Percentiles rank a stretch among this genome's conserved stretches.
These are phyloP conservation scores for Podospora pseudocomata DNA, from an alignment of 495 filamentous ascomycete species.

Conservation along the genomic window DNA sequence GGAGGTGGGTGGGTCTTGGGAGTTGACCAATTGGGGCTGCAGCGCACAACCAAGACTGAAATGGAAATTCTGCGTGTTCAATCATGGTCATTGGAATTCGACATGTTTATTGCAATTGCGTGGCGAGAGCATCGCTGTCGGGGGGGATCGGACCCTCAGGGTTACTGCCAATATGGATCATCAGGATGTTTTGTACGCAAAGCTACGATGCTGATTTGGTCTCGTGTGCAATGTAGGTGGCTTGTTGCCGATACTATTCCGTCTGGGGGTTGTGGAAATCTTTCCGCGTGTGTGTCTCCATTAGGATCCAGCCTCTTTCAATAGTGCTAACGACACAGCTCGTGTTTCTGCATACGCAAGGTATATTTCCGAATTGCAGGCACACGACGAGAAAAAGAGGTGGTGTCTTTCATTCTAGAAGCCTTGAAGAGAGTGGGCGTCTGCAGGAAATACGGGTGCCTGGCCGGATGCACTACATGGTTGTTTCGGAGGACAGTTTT, in stretches of 20 bases:
- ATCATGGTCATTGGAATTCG: not conserved
- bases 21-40: not conserved
- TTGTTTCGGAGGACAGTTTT: not conserved
- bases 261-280: too few species aligned
- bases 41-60: not conserved
- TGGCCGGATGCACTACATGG: not conserved
- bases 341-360: not conserved
- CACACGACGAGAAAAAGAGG: too few species aligned
- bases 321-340: not conserved
- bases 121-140: not conserved
- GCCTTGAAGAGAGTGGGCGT: not conserved
- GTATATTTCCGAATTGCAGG: not conserved
- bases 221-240: too few species aligned
- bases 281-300: too few species aligned
- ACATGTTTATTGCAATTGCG: not conserved
- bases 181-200: not conserved
- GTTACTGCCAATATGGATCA: not conserved
- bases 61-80: not conserved
- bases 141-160: not conserved
- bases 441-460: not conserved
- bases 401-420: not conserved
- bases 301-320: not conserved
- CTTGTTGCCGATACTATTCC: not conserved
- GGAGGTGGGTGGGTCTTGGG: too few species aligned
- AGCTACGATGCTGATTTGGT: too few species aligned